Evolutionary conservation across 129 eudicot genomes (phyloP).

Genomic region (Flaveria trinervia): DNA sequence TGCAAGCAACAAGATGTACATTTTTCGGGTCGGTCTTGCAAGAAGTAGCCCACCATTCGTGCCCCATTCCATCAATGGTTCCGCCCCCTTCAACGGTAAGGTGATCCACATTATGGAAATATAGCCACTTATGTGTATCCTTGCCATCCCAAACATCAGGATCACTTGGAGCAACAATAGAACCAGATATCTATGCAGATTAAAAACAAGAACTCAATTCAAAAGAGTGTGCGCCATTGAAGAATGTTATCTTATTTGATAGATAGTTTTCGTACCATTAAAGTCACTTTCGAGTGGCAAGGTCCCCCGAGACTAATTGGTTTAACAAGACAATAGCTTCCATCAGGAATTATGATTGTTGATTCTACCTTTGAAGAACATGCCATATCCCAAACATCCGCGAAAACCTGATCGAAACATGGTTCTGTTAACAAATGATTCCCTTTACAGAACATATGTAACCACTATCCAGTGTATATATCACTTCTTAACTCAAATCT

Average conservation of each 20-base stretch:
- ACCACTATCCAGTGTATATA: background rate
- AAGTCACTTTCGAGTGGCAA: conserved; percentile 57
- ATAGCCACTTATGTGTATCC: conserved; percentile 78
- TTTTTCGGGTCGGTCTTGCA: conserved; percentile 69
- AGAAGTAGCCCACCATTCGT: conserved; percentile 85
- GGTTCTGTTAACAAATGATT: background rate
- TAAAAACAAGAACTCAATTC: background rate
- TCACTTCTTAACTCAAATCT: background rate
- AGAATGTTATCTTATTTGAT: background rate
- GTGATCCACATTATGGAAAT: conserved; percentile 61
- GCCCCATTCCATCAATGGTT: conserved; percentile 71
- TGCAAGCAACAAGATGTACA: conserved; percentile 40
- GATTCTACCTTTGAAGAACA: conserved; percentile 56
- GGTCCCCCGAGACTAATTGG: conserved; percentile 72
- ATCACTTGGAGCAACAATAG: conserved; percentile 69
- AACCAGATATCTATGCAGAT: conserved; percentile 59
- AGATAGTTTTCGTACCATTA: conserved; percentile 46
- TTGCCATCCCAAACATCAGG: conserved; percentile 74
- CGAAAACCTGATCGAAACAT: conserved; percentile 49
- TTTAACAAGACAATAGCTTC: conserved; percentile 40
- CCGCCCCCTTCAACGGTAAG: conserved; percentile 85
- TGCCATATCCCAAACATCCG: conserved; percentile 69
- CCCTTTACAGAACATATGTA: too few species aligned
- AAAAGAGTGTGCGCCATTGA: background rate
- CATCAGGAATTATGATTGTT: conserved; percentile 60